Evolutionary conservation across 345 rosid genomes (phyloP).

Genomic region (Ceriops decandra): DNA sequence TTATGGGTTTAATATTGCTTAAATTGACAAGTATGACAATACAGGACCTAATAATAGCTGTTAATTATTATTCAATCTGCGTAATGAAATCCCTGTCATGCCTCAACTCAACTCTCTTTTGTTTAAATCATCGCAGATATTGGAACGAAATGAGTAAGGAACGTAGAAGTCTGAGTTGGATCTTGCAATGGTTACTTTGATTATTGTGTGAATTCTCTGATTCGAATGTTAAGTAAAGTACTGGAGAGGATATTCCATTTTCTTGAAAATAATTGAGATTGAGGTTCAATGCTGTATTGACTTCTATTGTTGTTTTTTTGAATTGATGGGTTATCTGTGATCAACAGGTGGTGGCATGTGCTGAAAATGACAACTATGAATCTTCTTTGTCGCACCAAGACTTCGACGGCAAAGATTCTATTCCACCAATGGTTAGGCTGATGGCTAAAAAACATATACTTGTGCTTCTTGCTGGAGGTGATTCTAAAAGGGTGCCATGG

Average conservation of each 20-base stretch:
- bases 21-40: too few species aligned
- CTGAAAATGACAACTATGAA: constrained; percentile 30
- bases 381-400: constrained; percentile 17
- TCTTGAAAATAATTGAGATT: background rate
- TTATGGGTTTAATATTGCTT: too few species aligned
- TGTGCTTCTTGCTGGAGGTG: constrained; percentile 99
- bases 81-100: too few species aligned
- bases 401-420: constrained; percentile 19
- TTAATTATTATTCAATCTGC: too few species aligned
- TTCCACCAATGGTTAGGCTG: constrained; percentile 37
- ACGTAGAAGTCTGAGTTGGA: background rate
- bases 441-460: constrained; percentile 70
- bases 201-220: background rate
- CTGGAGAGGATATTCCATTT: background rate
- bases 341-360: constrained; percentile 53
- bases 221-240: background rate
- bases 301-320: constrained; percentile 14
- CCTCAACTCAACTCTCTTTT: background rate
- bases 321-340: constrained; percentile 24
- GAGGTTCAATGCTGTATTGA: constrained; percentile 3
- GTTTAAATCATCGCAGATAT: background rate
- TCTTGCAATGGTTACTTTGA: background rate
- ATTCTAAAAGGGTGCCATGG: constrained; percentile 98
- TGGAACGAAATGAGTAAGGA: background rate
- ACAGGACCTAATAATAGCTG: too few species aligned